phyloP scores from a whole-genome alignment of 176 grass and related monocot genomes.

The Phragmites australis region DNA sequence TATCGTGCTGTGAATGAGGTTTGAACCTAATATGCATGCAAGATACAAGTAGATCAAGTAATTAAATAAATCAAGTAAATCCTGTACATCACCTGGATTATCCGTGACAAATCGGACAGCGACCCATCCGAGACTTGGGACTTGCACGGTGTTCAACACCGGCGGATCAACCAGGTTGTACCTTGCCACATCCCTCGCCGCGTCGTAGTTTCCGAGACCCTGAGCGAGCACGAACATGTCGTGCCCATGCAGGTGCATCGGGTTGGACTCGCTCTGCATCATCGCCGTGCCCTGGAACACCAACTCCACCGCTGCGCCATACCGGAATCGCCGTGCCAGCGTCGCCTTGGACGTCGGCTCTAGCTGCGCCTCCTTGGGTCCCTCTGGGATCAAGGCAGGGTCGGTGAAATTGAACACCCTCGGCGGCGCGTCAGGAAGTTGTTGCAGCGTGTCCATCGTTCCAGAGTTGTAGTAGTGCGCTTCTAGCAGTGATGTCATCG shows the following conservation, averaged over 20 bases:
- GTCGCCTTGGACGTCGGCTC: neutral
- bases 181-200: slow-evolving; percentile 11
- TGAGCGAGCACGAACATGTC: neutral
- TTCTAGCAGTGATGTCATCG: neutral
- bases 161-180: slow-evolving; percentile 42
- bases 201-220: slow-evolving; percentile 34
- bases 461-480: neutral
- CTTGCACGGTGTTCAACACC: slow-evolving; percentile 12
- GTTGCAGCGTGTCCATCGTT: neutral
- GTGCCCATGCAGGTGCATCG: slow-evolving; percentile 54
- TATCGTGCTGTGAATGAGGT: too few relatives aligned
- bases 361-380: neutral
- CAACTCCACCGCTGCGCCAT: neutral
- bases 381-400: neutral
- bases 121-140: slow-evolving; percentile 25
- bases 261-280: slow-evolving; percentile 43
- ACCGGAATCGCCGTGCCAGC: neutral
- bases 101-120: slow-evolving; percentile 26
- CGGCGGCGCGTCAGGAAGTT: neutral
- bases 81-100: slow-evolving; percentile 45
- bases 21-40: too few relatives aligned
- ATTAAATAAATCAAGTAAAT: too few relatives aligned
- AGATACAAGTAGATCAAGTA: too few relatives aligned
- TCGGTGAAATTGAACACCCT: neutral
- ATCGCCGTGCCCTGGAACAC: slow-evolving; percentile 49